Conservation (phyloP, 495 filamentous ascomycete genomes). For the Xylaria scruposa region DNA sequence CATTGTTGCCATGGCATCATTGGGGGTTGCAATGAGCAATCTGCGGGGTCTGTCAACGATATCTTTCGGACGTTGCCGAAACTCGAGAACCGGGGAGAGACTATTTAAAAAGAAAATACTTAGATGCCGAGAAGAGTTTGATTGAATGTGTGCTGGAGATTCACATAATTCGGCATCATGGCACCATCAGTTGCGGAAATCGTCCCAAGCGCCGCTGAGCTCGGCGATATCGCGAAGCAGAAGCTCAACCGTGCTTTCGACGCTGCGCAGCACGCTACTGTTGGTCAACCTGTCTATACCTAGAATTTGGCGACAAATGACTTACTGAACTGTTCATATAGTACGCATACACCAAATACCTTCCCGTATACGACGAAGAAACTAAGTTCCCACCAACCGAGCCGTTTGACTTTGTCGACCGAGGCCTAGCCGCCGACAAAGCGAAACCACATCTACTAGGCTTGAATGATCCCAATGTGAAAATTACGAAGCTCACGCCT, state of each 20-base stretch:
- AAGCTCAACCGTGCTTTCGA: slow-evolving; percentile 41
- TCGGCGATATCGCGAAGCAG: slow-evolving; percentile 34
- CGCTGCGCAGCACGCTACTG: slow-evolving; percentile 33
- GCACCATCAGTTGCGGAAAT: slow-evolving; percentile 40
- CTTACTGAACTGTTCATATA: slow-evolving; percentile 23
- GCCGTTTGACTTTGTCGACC: slow-evolving; percentile 65
- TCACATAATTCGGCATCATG: slow-evolving; percentile 22
- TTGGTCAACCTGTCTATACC: slow-evolving; percentile 20
- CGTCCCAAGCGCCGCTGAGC: slow-evolving; percentile 35
- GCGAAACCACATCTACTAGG: slow-evolving; percentile 64
- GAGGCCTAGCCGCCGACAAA: slow-evolving; percentile 63
- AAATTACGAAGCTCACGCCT: slow-evolving; percentile 67
- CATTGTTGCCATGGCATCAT: slow-evolving; percentile 21
- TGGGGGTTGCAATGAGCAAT: slow-evolving; percentile 24
- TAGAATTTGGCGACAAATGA: slow-evolving; percentile 7
- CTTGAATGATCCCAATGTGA: slow-evolving; percentile 40
- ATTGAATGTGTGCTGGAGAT: neutral
- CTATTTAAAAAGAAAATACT: neutral
- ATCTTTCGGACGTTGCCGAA: neutral
- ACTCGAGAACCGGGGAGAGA: neutral
- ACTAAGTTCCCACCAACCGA: slow-evolving; percentile 65
- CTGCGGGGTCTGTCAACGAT: slow-evolving; percentile 14
- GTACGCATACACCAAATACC: slow-evolving; percentile 66
- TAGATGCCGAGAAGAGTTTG: neutral
- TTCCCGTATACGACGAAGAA: slow-evolving; percentile 68